These are phyloP conservation scores for Tolypocladium guangdongense DNA, from an alignment of 2,329 filamentous ascomycete genomes.

Conservation along the genomic window DNA sequence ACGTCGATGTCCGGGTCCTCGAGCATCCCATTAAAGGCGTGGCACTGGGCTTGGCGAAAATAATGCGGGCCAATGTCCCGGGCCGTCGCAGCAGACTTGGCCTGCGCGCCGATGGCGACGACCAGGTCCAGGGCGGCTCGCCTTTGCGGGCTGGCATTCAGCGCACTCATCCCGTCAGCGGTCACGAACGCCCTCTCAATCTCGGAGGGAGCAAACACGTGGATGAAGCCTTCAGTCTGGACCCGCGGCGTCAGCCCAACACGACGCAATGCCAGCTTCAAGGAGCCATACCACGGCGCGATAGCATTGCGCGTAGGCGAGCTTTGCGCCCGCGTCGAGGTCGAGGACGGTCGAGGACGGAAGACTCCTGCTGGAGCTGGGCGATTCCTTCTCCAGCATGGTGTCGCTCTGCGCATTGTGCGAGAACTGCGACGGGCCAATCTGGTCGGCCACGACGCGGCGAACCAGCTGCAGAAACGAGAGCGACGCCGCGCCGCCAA, in stretches of 20 bases:
- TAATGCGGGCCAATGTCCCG: slow-evolving; percentile 22
- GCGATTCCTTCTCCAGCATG: slow-evolving; percentile 38
- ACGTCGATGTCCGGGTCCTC: slow-evolving; percentile 42
- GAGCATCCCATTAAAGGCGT: slow-evolving; percentile 38
- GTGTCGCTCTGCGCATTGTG: slow-evolving; percentile 37
- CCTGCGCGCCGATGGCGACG: slow-evolving; percentile 43
- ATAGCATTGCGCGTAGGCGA: slow-evolving; percentile 7
- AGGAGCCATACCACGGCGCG: slow-evolving; percentile 8
- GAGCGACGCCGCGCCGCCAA: slow-evolving; percentile 39
- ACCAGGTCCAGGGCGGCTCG: slow-evolving; percentile 25
- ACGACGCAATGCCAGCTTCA: background rate
- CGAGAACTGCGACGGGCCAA: slow-evolving; percentile 43
- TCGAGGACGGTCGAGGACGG: slow-evolving; percentile 1
- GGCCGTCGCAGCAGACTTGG: slow-evolving; percentile 15
- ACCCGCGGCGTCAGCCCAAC: background rate
- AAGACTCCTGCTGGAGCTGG: slow-evolving; percentile 2
- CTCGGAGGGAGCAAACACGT: slow-evolving; percentile 19
- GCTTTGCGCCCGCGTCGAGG: slow-evolving; percentile 8
- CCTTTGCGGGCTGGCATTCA: slow-evolving; percentile 1
- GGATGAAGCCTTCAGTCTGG: slow-evolving; percentile 23
- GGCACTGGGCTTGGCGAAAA: slow-evolving; percentile 35
- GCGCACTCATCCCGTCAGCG: background rate
- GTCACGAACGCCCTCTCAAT: slow-evolving; percentile 12
- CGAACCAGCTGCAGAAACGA: slow-evolving; percentile 45
- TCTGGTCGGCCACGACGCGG: slow-evolving; percentile 33